Base-by-base conservation (phyloP, 2,329 filamentous ascomycete genomes). In the Curvularia sp. region DNA sequence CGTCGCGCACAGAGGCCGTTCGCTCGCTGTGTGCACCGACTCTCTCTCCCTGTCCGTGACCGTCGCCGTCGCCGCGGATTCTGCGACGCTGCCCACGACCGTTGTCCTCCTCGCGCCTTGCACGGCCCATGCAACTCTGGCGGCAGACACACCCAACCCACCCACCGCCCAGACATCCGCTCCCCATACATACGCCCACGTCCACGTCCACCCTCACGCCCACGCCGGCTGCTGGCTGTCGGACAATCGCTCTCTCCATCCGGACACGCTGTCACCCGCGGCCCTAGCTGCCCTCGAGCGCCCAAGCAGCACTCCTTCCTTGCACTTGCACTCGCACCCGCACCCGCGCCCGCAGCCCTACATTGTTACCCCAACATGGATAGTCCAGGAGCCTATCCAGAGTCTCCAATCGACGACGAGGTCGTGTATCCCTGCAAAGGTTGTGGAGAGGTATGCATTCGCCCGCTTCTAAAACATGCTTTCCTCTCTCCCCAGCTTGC, bases 371-470 rank as follows among this genome's bases (percentile, higher is more conserved):
- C 45, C 68, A 57, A 28, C 57, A 85, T 86, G 84, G 84, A 86
- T 60, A 84, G 83, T 58, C 83, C 83, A 47, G 80, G 80, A 39
- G 78, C 80, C 59, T 84, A 83, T 67, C 80, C 84, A 60, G 86
- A 87, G 63, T 85, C 75, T 34, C 75, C 75, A 54, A 59, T 72
- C 56, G 75, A 76, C 80, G 72, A 78, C 73, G 72, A 78, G 71
- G 70, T 86, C 81, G 53, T 86, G 78, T 69, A 88, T 84, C 77
- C 92, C 87, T 78, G 83, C 86, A 70, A 91, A 88, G 80, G 89
- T 87, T 73, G 79, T 82, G 60, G 76, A 68, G 76, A 78, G 72
- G 76, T 76, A 68, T 55, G 56, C 53, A 48, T 32, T 25, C 45
- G 48, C 23, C 63, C 52, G 52, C 47, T 57, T 18, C 25, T 10